Evolutionary conservation across 192 early-diverging fungal genomes (phyloP), one percentile per base, ranked within the genome.

Genomic region (Dissophora globulifera): DNA sequence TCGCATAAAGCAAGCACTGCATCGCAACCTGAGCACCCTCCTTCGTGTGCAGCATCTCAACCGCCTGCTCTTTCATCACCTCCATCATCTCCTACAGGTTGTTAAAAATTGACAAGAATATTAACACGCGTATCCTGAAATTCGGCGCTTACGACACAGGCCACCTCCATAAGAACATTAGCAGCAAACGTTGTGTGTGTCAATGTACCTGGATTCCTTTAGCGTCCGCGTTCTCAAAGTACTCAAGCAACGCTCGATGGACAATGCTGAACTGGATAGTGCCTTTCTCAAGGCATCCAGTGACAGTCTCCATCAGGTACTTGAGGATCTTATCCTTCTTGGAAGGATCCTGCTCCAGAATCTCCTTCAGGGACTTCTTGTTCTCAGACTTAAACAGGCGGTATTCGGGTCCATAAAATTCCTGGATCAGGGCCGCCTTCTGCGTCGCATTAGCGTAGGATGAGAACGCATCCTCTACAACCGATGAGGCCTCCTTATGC

Each of bases 401-500:
- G 82, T 92, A 95, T 72, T 98, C 96, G 13, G 89, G 91, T 46
- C 96, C 96, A 78, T 96, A 98, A 69, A 98, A 94, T 83, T 98
- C 96, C 50, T 93, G 89, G 50, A 94, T 86, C 65, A 98, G 79
- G 17, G 80, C 74, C 46, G 82, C 82, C 40, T 91, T 71, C 78
- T 98, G 93, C 52, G 74, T 50, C 3, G 89, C 84, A 56, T 92
- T 97, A 25, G 92, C 87, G 61, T 90, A 95, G 75, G 90, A 87
- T 13, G 86, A 81, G 58, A 94, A 98, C 33, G 90, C 91, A 46
- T 92, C 90, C 69, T 98, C 96, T 19, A 98, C 80, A 12, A 96
- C 89, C 31, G 76, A 58, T 25, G 93, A 85, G n/a, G 96, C 96
- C 50, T 95, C 95, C 75, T 89, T 90, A 81, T 98, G 96, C 50